Evolutionary conservation across 768 basidiomycete genomes (phyloP).

Genomic region (Serpula lacrymans): DNA sequence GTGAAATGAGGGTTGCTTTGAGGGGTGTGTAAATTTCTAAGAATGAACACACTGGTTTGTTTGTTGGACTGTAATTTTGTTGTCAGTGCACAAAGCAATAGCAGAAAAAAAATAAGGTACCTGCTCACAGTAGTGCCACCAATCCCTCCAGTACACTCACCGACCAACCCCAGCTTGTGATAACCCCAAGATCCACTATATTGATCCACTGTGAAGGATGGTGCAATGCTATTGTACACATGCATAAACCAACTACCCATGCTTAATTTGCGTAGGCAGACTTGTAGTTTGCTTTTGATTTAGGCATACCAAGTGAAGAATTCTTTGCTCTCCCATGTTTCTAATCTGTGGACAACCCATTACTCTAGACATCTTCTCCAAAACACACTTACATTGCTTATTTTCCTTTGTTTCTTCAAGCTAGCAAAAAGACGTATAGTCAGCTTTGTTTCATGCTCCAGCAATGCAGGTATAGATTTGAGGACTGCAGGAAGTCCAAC

Average conservation of each 20-base stretch:
- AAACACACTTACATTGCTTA: conserved; percentile 47
- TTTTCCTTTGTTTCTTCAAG: conserved; percentile 39
- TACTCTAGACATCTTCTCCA: conserved; percentile 47
- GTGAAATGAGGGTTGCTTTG: conserved; percentile 55
- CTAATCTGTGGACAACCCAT: conserved; percentile 39
- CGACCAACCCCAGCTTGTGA: conserved; percentile 51
- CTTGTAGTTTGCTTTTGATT: conserved; percentile 18
- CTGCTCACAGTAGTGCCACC: conserved; percentile 38
- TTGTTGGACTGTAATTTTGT: conserved; percentile 8
- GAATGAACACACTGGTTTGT: conserved; percentile 29
- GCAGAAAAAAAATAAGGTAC: conserved; percentile 28
- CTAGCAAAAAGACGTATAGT: conserved; percentile 44
- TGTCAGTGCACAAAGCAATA: neutral
- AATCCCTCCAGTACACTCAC: conserved; percentile 49
- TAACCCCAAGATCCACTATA: conserved; percentile 36
- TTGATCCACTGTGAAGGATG: conserved; percentile 42
- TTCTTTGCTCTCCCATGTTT: conserved; percentile 31
- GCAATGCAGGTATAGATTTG: conserved; percentile 40
- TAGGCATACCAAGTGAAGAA: conserved; percentile 23
- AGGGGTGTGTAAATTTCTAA: conserved; percentile 48
- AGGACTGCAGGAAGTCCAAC: conserved; percentile 52
- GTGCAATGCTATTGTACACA: conserved; percentile 41
- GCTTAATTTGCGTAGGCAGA: conserved; percentile 34
- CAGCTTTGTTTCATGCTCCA: conserved; percentile 35
- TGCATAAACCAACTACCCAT: conserved; percentile 50